Evolutionary conservation across 345 rosid genomes (phyloP).

Genomic region (Mangifera indica): DNA sequence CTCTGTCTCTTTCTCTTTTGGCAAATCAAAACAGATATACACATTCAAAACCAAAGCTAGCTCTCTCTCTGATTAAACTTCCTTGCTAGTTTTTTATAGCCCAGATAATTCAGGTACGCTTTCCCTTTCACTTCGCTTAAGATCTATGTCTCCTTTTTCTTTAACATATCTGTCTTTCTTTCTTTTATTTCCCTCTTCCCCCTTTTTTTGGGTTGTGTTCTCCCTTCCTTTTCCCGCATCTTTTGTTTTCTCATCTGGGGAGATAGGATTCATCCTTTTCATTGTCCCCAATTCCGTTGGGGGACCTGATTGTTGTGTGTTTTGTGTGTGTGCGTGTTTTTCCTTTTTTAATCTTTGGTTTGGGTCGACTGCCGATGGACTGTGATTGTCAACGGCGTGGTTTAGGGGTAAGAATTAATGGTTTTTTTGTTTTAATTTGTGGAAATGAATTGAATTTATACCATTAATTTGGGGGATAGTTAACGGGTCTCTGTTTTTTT

Average conservation of each 20-base stretch:
- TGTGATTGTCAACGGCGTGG: constrained; percentile 32
- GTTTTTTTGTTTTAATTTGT: neutral
- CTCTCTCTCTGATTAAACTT: neutral
- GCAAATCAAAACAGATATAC: neutral
- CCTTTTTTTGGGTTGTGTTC: neutral
- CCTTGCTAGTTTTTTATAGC: neutral
- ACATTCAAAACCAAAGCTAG: neutral
- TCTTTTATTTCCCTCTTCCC: neutral
- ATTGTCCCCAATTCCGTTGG: neutral
- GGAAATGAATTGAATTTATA: neutral
- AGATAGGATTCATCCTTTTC: constrained; percentile 10
- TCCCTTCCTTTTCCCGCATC: neutral
- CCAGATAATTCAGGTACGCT: constrained; percentile 11
- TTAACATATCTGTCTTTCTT: constrained; percentile 1
- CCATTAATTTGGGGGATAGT: neutral
- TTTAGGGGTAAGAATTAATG: constrained; percentile 36
- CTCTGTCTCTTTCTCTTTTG: no score
- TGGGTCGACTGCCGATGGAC: constrained; percentile 37
- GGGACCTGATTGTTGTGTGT: neutral
- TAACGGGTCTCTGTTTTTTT: neutral
- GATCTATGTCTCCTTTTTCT: neutral
- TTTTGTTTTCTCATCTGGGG: neutral
- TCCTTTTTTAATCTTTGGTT: constrained; percentile 19
- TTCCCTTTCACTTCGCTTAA: constrained; percentile 10
- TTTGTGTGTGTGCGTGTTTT: neutral